phyloP scores from a whole-genome alignment of 176 grass and related monocot species.

The Phoenix roebelenii region DNA sequence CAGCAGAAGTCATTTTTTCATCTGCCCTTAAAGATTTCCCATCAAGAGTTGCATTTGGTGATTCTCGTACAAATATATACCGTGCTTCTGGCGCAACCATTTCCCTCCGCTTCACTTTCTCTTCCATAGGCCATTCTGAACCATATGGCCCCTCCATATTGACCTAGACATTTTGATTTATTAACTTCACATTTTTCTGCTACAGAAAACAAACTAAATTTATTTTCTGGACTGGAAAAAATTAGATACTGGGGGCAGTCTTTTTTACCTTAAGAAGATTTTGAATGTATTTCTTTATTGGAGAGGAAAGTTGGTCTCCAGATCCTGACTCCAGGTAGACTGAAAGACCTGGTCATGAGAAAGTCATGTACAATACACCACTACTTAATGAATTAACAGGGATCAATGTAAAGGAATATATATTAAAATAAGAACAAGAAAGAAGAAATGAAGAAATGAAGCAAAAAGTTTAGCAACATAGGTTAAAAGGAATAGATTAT shows the following conservation, averaged over 20 bases:
- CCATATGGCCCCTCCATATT: constrained; percentile 73
- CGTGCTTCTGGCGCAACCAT: constrained; percentile 57
- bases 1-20: constrained; percentile 4
- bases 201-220: too few species aligned
- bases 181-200: background rate
- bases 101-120: constrained; percentile 71
- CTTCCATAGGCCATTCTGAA: constrained; percentile 68
- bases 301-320: constrained; percentile 41
- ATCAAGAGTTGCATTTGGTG: constrained; percentile 7
- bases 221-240: too few species aligned
- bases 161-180: constrained; percentile 28
- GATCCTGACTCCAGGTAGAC: constrained; percentile 53
- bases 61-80: constrained; percentile 45
- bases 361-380: too few species aligned
- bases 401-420: too few species aligned
- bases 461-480: too few species aligned
- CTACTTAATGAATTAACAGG: too few species aligned
- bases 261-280: constrained; percentile 68
- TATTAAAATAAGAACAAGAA: too few species aligned
- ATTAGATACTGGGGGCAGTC: background rate
- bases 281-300: constrained; percentile 53
- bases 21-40: constrained; percentile 13
- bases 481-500: too few species aligned
- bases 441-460: too few species aligned
- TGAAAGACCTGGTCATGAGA: constrained; percentile 39